phyloP scores from a whole-genome alignment of 331 rosid genomes.

The Arachis monticola region DNA sequence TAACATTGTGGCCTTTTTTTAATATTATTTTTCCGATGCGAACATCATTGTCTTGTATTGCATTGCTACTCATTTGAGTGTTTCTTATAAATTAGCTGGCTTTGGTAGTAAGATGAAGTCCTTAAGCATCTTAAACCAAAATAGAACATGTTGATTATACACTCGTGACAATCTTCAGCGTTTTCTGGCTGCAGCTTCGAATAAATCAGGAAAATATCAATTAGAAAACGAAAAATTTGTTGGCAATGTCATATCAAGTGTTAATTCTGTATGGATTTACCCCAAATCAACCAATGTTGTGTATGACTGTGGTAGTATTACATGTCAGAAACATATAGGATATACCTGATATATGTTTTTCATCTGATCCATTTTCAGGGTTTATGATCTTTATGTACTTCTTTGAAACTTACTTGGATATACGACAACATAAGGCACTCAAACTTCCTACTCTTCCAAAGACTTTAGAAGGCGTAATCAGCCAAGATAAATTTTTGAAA shows the following conservation, averaged over 20 bases:
- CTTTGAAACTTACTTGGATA: slow-evolving; percentile 87
- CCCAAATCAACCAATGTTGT: neutral
- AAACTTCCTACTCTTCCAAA: slow-evolving; percentile 89
- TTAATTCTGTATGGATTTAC: neutral
- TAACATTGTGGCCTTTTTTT: too few relatives aligned
- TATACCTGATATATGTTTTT: slow-evolving; percentile 21
- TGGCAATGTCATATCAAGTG: neutral
- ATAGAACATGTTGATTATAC: neutral
- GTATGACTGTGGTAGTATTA: slow-evolving; percentile 16
- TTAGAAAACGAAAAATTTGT: neutral
- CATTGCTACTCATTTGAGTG: neutral
- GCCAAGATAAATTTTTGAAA: slow-evolving; percentile 90
- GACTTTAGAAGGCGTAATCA: slow-evolving; percentile 86
- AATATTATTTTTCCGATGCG: too few relatives aligned
- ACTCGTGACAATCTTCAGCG: neutral
- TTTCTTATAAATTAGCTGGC: neutral
- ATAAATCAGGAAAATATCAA: neutral
- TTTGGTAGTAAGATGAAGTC: slow-evolving; percentile 2
- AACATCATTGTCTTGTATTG: neutral
- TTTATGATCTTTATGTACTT: slow-evolving; percentile 91
- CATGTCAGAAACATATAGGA: neutral
- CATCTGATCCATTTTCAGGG: slow-evolving; percentile 55
- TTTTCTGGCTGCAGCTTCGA: neutral
- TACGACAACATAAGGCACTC: slow-evolving; percentile 80
- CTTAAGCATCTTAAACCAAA: neutral